Conservation (phyloP, 2,329 filamentous ascomycete genomes). For the Pseudogymnoascus sp. region DNA sequence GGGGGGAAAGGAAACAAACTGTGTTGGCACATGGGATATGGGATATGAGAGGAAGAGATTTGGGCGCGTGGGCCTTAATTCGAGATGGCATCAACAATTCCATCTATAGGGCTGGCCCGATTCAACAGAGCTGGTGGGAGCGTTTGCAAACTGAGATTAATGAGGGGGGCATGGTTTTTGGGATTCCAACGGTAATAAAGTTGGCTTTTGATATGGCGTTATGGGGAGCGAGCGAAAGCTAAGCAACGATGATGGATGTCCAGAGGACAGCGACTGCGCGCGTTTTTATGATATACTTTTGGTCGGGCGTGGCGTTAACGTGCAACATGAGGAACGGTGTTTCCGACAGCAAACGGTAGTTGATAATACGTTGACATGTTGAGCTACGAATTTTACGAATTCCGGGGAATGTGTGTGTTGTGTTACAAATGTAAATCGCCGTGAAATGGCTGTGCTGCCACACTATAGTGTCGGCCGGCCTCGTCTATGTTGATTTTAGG, state of each 20-base stretch:
- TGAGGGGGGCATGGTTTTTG: background rate
- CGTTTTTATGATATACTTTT: background rate
- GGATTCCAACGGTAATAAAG: background rate
- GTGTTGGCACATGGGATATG: background rate
- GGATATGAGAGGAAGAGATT: background rate
- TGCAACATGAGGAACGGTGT: background rate
- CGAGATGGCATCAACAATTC: background rate
- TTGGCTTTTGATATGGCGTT: background rate
- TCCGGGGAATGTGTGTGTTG: background rate
- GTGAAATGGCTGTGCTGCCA: background rate
- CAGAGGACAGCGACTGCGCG: background rate
- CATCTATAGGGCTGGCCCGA: background rate
- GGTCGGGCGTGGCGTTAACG: background rate
- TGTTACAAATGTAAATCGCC: background rate
- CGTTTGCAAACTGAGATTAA: background rate
- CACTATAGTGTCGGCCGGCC: background rate
- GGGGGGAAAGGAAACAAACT: background rate
- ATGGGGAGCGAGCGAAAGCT: background rate
- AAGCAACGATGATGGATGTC: background rate
- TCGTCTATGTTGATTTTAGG: background rate
- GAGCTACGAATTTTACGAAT: background rate
- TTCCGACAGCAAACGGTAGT: background rate
- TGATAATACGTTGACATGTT: slow-evolving; percentile 1
- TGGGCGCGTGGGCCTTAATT: background rate
- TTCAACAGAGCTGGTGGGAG: background rate